Percentiles rank a stretch among this genome's conserved stretches.
phyloP scores from a whole-genome alignment of 2,329 filamentous ascomycete genomes.

The Lasiodiplodia sp. region DNA sequence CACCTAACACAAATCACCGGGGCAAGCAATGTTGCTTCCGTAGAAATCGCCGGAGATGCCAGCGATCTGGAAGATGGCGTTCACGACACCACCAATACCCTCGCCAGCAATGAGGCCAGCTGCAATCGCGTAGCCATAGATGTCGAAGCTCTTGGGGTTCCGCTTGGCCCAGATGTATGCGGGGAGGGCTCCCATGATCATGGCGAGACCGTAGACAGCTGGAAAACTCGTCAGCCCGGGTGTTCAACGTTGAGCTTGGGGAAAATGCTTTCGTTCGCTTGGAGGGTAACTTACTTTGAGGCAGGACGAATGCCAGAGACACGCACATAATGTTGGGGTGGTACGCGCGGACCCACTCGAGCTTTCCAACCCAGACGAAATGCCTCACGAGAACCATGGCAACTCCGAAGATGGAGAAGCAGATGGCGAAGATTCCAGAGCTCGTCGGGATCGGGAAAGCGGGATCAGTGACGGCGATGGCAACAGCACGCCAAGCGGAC shows the following conservation, averaged over 20 bases:
- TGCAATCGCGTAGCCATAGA: slow-evolving; percentile 66
- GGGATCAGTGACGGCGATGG: slow-evolving; percentile 66
- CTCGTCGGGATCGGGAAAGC: slow-evolving; percentile 62
- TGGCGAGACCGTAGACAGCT: slow-evolving; percentile 64
- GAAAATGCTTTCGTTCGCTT: neutral
- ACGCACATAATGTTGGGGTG: slow-evolving; percentile 70
- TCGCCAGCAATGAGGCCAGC: slow-evolving; percentile 69
- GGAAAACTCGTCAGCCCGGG: neutral
- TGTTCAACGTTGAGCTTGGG: neutral
- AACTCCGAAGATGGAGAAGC: slow-evolving; percentile 61
- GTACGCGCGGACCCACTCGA: slow-evolving; percentile 62
- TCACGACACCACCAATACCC: slow-evolving; percentile 69
- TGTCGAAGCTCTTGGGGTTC: slow-evolving; percentile 61
- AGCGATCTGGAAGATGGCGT: slow-evolving; percentile 60
- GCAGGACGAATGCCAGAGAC: slow-evolving; percentile 65
- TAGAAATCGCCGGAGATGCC: slow-evolving; percentile 51
- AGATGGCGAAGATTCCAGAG: slow-evolving; percentile 65
- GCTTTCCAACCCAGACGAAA: slow-evolving; percentile 60
- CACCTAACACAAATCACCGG: slow-evolving; percentile 35
- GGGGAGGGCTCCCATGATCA: slow-evolving; percentile 62
- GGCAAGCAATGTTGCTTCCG: slow-evolving; percentile 53
- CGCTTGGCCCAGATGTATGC: slow-evolving; percentile 64
- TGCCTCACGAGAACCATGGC: slow-evolving; percentile 62
- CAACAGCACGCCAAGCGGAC: slow-evolving; percentile 70
- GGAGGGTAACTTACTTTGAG: slow-evolving; percentile 46